Conservation (phyloP, 768 basidiomycete genomes). For the Coprinellus micaceus region DNA sequence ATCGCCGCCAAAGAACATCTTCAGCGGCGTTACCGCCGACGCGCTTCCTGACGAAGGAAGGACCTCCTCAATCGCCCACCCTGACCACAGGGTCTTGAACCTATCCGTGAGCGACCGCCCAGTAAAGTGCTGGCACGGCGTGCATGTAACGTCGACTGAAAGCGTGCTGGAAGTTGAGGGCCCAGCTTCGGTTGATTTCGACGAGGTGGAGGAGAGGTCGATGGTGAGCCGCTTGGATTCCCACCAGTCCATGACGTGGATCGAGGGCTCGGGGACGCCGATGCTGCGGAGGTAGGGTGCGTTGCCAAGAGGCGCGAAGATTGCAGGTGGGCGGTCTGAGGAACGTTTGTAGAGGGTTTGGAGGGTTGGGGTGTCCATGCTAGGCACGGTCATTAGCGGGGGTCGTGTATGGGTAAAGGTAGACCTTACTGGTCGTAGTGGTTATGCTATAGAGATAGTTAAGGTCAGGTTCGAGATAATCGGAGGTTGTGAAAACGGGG, state of each 20-base stretch:
- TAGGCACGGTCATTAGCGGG: slow-evolving; percentile 11
- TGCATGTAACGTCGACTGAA: slow-evolving; percentile 50
- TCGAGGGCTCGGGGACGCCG: slow-evolving; percentile 34
- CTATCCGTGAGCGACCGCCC: slow-evolving; percentile 47
- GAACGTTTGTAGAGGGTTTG: slow-evolving; percentile 30
- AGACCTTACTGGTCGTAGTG: slow-evolving; percentile 48
- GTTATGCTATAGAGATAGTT: slow-evolving; percentile 34
- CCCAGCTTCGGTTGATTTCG: not conserved
- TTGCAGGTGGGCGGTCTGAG: slow-evolving; percentile 34
- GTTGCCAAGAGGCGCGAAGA: slow-evolving; percentile 61
- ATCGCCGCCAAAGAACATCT: slow-evolving; percentile 66
- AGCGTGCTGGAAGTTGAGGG: slow-evolving; percentile 1
- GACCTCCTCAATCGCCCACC: slow-evolving; percentile 60
- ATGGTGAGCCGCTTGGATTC: slow-evolving; percentile 40
- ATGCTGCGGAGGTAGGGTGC: slow-evolving; percentile 35
- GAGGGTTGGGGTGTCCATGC: slow-evolving; percentile 45
- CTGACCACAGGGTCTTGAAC: slow-evolving; percentile 60
- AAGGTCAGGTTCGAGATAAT: not conserved
- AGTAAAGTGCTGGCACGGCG: slow-evolving; percentile 64
- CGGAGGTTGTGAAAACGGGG: not conserved
- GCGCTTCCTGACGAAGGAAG: slow-evolving; percentile 16
- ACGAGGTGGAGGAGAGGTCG: slow-evolving; percentile 14
- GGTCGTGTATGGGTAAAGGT: not conserved
- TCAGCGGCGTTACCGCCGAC: slow-evolving; percentile 19
- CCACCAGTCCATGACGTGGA: slow-evolving; percentile 67